These are phyloP conservation scores for Eucalyptus marginata DNA, from an alignment of 345 rosid genomes.

Conservation along the genomic window DNA sequence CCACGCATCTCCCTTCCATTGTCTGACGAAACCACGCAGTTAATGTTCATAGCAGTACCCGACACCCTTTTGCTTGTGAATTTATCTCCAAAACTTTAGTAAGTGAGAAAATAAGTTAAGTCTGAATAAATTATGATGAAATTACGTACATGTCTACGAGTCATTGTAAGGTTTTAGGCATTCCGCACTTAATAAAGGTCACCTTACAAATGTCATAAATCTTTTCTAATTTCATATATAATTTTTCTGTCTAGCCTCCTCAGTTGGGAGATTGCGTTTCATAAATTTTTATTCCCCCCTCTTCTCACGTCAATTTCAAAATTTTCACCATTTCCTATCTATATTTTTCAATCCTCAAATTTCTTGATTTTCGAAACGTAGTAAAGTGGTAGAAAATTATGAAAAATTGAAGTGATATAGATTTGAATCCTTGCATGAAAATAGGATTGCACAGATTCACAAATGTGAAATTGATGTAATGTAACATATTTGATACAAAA, in stretches of 20 bases:
- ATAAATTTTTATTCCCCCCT: background rate
- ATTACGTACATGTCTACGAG: background rate
- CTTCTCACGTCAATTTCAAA: background rate
- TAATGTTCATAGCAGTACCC: background rate
- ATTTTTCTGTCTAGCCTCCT: background rate
- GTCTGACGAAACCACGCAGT: no score
- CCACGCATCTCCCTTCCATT: no score
- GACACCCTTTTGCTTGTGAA: background rate
- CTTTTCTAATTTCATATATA: background rate
- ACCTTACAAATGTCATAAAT: background rate
- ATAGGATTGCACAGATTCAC: rapidly evolving
- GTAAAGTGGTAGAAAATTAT: background rate
- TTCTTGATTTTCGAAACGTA: rapidly evolving
- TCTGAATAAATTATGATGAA: background rate
- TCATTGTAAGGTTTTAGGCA: background rate
- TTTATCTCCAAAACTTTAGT: background rate
- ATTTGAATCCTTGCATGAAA: background rate
- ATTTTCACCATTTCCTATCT: background rate
- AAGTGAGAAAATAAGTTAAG: background rate
- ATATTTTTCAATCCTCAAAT: background rate
- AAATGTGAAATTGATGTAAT: background rate
- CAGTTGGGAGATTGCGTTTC: background rate
- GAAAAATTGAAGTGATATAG: rapidly evolving
- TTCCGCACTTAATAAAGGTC: background rate
- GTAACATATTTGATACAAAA: background rate